phyloP scores from a whole-genome alignment of 495 filamentous ascomycete genomes.

The Neurospora sp. region DNA sequence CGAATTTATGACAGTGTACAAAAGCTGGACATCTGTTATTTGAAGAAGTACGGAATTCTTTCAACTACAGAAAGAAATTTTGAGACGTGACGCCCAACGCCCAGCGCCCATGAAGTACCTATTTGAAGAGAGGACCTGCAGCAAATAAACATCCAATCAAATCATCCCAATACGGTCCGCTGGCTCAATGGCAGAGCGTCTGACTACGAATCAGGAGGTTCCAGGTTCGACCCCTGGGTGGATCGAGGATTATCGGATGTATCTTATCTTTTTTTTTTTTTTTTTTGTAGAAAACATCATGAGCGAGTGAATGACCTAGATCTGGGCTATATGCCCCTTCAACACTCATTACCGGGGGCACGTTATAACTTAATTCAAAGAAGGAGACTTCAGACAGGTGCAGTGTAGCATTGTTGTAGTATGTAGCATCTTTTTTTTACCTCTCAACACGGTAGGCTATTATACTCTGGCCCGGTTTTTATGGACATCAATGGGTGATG shows the following conservation, averaged over 20 bases:
- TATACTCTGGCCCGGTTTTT: not conserved
- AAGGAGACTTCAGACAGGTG: not conserved
- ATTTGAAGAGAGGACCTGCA: not conserved
- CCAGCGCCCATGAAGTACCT: not conserved
- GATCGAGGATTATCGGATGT: not conserved
- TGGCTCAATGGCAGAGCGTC: not conserved
- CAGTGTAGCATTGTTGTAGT: not conserved
- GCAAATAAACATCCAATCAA: not conserved
- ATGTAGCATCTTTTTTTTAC: not conserved
- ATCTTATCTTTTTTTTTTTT: not conserved
- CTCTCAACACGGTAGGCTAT: not conserved
- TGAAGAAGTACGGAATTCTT: not conserved
- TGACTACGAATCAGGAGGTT: not conserved
- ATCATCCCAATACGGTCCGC: not conserved
- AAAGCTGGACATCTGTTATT: not conserved
- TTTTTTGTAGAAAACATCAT: not conserved
- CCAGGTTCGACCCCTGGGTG: not conserved
- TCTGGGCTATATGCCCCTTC: not conserved
- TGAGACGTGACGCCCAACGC: not conserved
- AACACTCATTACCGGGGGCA: not conserved
- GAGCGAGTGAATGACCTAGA: not conserved
- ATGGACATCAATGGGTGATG: not conserved
- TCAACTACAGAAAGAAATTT: not conserved
- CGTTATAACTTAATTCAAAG: not conserved
- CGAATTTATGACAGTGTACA: not conserved